Evolutionary conservation across 164 flowering plant genomes (phyloP), one percentile per base, ranked within the genome.

Genomic region (Vitis labrusca): DNA sequence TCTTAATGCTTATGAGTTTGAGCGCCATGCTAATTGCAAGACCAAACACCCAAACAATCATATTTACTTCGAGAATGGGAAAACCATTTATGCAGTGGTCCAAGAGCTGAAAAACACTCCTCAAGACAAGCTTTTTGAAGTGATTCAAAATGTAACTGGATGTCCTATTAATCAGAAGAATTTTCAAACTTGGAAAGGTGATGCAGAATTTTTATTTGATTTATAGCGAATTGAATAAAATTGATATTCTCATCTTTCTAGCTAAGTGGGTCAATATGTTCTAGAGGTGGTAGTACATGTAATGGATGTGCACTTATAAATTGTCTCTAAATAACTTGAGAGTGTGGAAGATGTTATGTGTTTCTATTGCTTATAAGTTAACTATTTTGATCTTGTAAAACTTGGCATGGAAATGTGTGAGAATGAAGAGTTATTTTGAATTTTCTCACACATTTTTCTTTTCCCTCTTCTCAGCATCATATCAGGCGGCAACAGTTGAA

Each of bases 51-150:
- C 93, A 4, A 86, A 86, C 54, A 84, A 83, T 70, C 88, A 84
- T 72, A 88, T 88, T 32, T 89, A 84, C 81, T 87, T 89, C 74
- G 85, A 82, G 73, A 89, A 89, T 71, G 93, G 93, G 51, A 89
- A 89, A 71, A 85, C 88, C 54, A 75, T 89, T n/a, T 84, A 85
- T 83, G 86, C 73, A 2, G 84, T 83, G 13, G 93, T 85, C 27
- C 91, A 85, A 65, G 87, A 89, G 77, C 80, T 89, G 74, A 87
- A 82, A 78, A 83, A 63, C 67, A 87, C 89, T 30, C 84, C 89
- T 61, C 81, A 79, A 61, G 86, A 82, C 48, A 71, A 61, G 82
- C 79, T 87, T 10, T 83, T 84, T 65, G 91, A 89, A 30, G 83
- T 71, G 27, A 83, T 89, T 63, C 85, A 84, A 71, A 79, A 59